These are phyloP conservation scores for Citrus cavaleriei DNA, from an alignment of 345 rosid species.

Conservation along the genomic window DNA sequence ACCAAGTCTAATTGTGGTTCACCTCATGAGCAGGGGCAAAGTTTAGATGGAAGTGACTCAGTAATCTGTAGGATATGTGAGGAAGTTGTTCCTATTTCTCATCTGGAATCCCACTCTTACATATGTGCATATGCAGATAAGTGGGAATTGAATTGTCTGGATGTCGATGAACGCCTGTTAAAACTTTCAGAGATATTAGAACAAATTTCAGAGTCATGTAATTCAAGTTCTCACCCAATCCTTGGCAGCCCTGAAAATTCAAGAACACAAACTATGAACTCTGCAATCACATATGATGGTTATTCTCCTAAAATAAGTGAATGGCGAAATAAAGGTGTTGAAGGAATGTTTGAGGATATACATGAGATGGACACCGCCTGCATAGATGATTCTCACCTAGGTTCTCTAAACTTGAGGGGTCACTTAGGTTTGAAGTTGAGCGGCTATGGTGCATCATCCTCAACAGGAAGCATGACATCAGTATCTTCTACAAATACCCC, in stretches of 20 bases:
- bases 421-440: slow-evolving; percentile 53
- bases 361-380: slow-evolving; percentile 88
- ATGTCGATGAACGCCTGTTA: slow-evolving; percentile 65
- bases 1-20: slow-evolving; percentile 20
- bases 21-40: slow-evolving; percentile 34
- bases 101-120: slow-evolving; percentile 78
- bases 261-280: slow-evolving; percentile 32
- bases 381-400: slow-evolving; percentile 56
- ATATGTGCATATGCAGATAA: slow-evolving; percentile 89
- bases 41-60: slow-evolving; percentile 42
- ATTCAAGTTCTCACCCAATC: slow-evolving; percentile 41
- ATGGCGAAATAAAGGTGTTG: slow-evolving; percentile 75
- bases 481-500: slow-evolving; percentile 78
- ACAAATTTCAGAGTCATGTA: slow-evolving; percentile 62
- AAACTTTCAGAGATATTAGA: slow-evolving; percentile 74
- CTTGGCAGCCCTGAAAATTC: slow-evolving; percentile 55
- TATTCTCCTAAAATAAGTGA: slow-evolving; percentile 72
- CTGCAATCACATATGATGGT: slow-evolving; percentile 46
- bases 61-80: slow-evolving; percentile 81
- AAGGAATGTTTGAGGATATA: slow-evolving; percentile 89
- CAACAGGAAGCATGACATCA: slow-evolving; percentile 80
- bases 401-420: slow-evolving; percentile 44
- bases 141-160: slow-evolving; percentile 67
- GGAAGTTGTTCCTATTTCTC: slow-evolving; percentile 62
- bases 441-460: slow-evolving; percentile 61